Percentiles rank a stretch among this genome's conserved stretches.
Evolutionary conservation across 2,329 filamentous ascomycete species (phyloP).

Genomic region (Amauroascus niger): DNA sequence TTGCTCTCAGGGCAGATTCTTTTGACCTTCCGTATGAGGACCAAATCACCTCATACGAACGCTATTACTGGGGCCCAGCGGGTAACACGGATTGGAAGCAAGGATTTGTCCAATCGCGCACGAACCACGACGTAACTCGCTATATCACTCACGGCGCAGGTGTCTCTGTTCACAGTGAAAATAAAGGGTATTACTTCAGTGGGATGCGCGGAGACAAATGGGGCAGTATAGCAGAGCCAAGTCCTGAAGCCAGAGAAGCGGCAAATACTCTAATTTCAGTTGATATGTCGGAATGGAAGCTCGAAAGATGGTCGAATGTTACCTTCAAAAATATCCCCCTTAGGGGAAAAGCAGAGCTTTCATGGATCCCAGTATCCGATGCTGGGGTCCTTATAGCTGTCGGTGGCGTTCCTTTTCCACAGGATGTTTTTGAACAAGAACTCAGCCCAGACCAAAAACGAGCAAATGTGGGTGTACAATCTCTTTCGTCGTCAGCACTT

Average conservation of each 20-base stretch:
- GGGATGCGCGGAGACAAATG: slow-evolving; percentile 47
- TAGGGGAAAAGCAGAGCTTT: slow-evolving; percentile 55
- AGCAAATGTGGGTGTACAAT: slow-evolving; percentile 17
- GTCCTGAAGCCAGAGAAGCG: slow-evolving; percentile 29
- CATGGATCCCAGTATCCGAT: slow-evolving; percentile 46
- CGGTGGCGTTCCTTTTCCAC: slow-evolving; percentile 29
- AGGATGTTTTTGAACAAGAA: slow-evolving; percentile 14
- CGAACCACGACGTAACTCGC: slow-evolving; percentile 45
- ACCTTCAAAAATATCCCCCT: slow-evolving; percentile 45
- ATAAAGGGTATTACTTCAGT: slow-evolving; percentile 61
- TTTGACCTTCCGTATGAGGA: slow-evolving; percentile 37
- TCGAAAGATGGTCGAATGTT: slow-evolving; percentile 48
- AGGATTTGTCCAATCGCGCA: slow-evolving; percentile 35
- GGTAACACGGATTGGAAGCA: slow-evolving; percentile 34
- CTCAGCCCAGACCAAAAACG: slow-evolving; percentile 10
- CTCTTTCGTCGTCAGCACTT: background rate
- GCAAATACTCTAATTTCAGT: slow-evolving; percentile 52
- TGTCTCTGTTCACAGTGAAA: slow-evolving; percentile 58
- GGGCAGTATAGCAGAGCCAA: slow-evolving; percentile 41
- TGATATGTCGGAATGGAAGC: slow-evolving; percentile 46
- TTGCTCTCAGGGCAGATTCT: slow-evolving; percentile 31
- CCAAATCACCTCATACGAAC: slow-evolving; percentile 44
- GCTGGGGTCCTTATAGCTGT: slow-evolving; percentile 32
- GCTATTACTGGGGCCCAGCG: slow-evolving; percentile 43
- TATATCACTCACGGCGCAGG: slow-evolving; percentile 57